Evolutionary conservation across 495 filamentous ascomycete genomes (phyloP).

Genomic region (Penicillium crystallinum): DNA sequence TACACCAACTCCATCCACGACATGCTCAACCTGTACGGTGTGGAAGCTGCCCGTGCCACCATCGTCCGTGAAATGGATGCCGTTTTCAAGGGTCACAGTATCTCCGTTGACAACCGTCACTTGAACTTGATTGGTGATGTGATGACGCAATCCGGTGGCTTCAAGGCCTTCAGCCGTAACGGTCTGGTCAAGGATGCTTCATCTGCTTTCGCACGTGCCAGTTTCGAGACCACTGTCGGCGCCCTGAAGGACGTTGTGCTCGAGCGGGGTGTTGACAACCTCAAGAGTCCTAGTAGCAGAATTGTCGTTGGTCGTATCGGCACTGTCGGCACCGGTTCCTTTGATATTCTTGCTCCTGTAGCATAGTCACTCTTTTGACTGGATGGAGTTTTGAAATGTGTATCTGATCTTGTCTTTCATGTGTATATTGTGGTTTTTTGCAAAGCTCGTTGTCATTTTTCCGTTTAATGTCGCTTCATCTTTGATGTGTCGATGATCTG

Average conservation of each 20-base stretch:
- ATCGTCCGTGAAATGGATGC: slow-evolving; percentile 83
- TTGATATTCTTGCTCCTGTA: slow-evolving; percentile 77
- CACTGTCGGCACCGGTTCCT: slow-evolving; percentile 81
- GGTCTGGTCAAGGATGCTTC: slow-evolving; percentile 72
- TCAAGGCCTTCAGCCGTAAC: slow-evolving; percentile 84
- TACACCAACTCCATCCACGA: slow-evolving; percentile 89
- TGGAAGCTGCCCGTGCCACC: slow-evolving; percentile 81
- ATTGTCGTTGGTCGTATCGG: slow-evolving; percentile 83
- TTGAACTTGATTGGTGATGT: slow-evolving; percentile 93
- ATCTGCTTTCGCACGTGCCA: slow-evolving; percentile 95
- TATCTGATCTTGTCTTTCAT: slow-evolving; percentile 4
- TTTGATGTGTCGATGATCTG: slow-evolving; percentile 37
- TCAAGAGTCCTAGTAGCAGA: slow-evolving; percentile 77
- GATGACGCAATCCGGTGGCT: slow-evolving; percentile 88
- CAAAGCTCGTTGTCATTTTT: slow-evolving; percentile 8
- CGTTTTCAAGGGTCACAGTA: slow-evolving; percentile 89
- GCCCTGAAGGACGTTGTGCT: slow-evolving; percentile 89
- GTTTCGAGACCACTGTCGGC: slow-evolving; percentile 92
- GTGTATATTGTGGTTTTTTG: slow-evolving; percentile 18
- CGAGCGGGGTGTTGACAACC: slow-evolving; percentile 83
- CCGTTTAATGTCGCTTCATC: slow-evolving; percentile 21
- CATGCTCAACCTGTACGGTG: slow-evolving; percentile 80
- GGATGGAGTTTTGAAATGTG: slow-evolving; percentile 17
- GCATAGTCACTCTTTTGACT: slow-evolving; percentile 29
- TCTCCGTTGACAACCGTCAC: slow-evolving; percentile 87